These are phyloP conservation scores for Periconia sp. DNA, from an alignment of 2,329 filamentous ascomycete genomes.

Conservation along the genomic window DNA sequence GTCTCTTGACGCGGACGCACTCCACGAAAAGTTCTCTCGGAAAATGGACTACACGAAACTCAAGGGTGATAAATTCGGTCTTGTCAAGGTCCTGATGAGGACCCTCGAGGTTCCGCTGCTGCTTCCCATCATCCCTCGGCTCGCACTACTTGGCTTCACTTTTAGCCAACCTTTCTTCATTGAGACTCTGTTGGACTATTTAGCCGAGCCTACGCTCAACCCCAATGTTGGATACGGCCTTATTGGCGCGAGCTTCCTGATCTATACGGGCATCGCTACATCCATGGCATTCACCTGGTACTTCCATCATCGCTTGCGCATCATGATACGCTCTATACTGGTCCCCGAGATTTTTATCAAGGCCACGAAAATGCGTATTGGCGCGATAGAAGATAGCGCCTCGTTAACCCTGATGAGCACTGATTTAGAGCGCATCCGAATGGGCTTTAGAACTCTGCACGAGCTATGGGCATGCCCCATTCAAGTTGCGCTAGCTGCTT, in stretches of 20 bases:
- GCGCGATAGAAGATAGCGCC: background rate
- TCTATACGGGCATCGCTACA: constrained; percentile 10
- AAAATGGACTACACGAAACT: constrained; percentile 14
- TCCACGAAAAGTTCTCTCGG: constrained; percentile 16
- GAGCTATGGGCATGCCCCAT: constrained; percentile 22
- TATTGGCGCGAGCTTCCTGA: constrained; percentile 15
- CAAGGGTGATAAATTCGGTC: constrained; percentile 13
- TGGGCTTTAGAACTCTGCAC: constrained; percentile 17
- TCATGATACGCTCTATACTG: constrained; percentile 9
- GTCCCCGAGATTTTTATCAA: constrained; percentile 12
- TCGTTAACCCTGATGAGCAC: constrained; percentile 28
- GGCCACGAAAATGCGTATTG: constrained; percentile 10
- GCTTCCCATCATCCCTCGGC: constrained; percentile 22
- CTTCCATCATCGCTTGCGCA: constrained; percentile 1
- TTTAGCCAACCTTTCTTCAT: constrained; percentile 30
- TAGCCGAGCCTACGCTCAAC: constrained; percentile 11
- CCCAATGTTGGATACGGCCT: constrained; percentile 16
- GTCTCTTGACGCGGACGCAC: constrained; percentile 11
- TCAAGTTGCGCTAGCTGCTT: constrained; percentile 14
- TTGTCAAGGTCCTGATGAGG: constrained; percentile 22
- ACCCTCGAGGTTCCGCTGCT: constrained; percentile 27
- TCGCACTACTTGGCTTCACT: constrained; percentile 25
- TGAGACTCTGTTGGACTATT: constrained; percentile 18
- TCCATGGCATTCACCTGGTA: constrained; percentile 5
- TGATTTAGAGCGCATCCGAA: constrained; percentile 23